A percentile compares a stretch with the other conserved stretches of the same genome.
phyloP scores from a whole-genome alignment of 2,329 filamentous ascomycete genomes.

The Amylocarpus encephaloides region DNA sequence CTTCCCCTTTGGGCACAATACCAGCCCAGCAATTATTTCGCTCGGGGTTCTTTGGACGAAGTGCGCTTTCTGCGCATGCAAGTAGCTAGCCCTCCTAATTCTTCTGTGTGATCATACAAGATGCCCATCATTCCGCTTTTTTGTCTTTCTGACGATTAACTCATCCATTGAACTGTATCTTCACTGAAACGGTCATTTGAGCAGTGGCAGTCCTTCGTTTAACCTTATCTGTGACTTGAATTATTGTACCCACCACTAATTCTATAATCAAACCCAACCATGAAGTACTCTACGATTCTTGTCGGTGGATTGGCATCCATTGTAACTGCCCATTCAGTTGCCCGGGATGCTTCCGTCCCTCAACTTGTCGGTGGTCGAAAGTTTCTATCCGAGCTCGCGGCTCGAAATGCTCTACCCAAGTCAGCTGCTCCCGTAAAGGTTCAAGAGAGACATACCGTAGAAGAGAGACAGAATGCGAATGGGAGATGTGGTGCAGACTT shows the following conservation, averaged over 20 bases:
- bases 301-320: slow-evolving; percentile 4
- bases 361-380: slow-evolving; percentile 23
- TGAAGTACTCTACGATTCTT: slow-evolving; percentile 4
- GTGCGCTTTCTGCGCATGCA: too few species aligned
- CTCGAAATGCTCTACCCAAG: slow-evolving; percentile 15
- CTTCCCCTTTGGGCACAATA: too few species aligned
- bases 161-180: slow-evolving; percentile 3
- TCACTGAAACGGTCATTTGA: slow-evolving; percentile 5
- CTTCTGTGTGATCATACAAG: too few species aligned
- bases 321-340: slow-evolving; percentile 18
- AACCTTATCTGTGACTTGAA: slow-evolving; percentile 9
- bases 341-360: slow-evolving; percentile 16
- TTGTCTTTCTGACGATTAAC: too few species aligned
- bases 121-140: too few species aligned
- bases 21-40: too few species aligned
- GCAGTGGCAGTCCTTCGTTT: slow-evolving; percentile 17
- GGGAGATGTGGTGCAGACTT: slow-evolving; percentile 24
- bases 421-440: slow-evolving; percentile 3
- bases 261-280: background rate
- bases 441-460: slow-evolving; percentile 8
- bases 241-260: background rate
- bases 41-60: too few species aligned
- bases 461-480: slow-evolving; percentile 14
- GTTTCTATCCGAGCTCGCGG: slow-evolving; percentile 24
- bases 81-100: too few species aligned